These are phyloP conservation scores for Candida awuae DNA, from an alignment of 805 yeast genomes.

Conservation along the genomic window DNA sequence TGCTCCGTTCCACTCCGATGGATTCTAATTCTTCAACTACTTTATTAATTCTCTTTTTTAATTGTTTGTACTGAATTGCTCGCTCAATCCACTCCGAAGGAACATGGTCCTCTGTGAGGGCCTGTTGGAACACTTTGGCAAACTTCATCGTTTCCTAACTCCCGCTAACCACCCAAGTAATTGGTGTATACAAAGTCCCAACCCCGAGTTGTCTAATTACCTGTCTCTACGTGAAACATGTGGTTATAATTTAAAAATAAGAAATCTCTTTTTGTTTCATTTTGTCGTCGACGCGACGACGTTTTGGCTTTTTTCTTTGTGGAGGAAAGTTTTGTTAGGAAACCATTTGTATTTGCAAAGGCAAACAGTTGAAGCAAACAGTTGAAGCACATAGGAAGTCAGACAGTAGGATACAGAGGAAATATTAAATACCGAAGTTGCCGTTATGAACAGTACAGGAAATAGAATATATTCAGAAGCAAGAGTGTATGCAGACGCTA, in stretches of 20 bases:
- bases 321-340: too few species aligned
- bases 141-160: conserved; percentile 48
- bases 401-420: too few species aligned
- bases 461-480: conserved; percentile 33
- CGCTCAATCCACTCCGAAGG: conserved; percentile 62
- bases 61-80: conserved; percentile 64
- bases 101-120: conserved; percentile 48
- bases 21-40: conserved; percentile 56
- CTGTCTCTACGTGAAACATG: too few species aligned
- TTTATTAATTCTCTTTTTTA: conserved; percentile 57
- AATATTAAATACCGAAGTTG: too few species aligned
- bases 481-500: conserved; percentile 75
- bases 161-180: too few species aligned
- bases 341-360: too few species aligned
- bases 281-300: too few species aligned
- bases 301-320: too few species aligned
- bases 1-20: conserved; percentile 49
- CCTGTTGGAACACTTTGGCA: conserved; percentile 62
- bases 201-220: too few species aligned
- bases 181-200: too few species aligned
- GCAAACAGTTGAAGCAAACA: neutral
- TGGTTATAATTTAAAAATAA: too few species aligned
- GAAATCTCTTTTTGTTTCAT: too few species aligned
- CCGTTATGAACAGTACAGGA: conserved; percentile 14
- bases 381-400: neutral